Evolutionary conservation across 352 stramenopile species (phyloP).

Genomic region (Synura sp.): DNA sequence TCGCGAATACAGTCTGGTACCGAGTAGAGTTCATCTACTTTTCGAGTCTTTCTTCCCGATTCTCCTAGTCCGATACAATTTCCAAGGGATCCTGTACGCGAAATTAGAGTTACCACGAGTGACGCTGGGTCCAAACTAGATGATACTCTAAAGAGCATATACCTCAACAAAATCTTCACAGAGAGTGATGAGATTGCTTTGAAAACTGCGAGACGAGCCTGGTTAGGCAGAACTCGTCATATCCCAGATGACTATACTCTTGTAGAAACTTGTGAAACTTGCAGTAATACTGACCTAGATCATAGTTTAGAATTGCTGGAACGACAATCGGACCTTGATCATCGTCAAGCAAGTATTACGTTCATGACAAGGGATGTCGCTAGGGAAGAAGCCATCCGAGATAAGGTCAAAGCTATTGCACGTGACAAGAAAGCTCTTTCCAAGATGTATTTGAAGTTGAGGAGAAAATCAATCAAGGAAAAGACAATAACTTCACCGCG

Average conservation of each 20-base stretch:
- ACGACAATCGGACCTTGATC: slow-evolving; percentile 36
- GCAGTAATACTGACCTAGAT: slow-evolving; percentile 40
- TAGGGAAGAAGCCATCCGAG: slow-evolving; percentile 35
- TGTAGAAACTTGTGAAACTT: slow-evolving; percentile 24
- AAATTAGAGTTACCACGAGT: slow-evolving; percentile 40
- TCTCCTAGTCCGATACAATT: slow-evolving; percentile 39
- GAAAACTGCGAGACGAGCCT: slow-evolving; percentile 36
- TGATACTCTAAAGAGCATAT: slow-evolving; percentile 39
- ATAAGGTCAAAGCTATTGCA: slow-evolving; percentile 31
- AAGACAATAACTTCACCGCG: slow-evolving; percentile 36
- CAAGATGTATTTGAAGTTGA: slow-evolving; percentile 39
- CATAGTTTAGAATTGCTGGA: slow-evolving; percentile 32
- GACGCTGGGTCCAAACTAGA: slow-evolving; percentile 32
- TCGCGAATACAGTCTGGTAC: slow-evolving; percentile 27
- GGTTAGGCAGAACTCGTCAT: slow-evolving; percentile 37
- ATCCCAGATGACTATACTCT: slow-evolving; percentile 33
- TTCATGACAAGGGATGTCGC: slow-evolving; percentile 38
- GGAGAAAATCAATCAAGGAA: slow-evolving; percentile 35
- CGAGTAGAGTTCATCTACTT: slow-evolving; percentile 29
- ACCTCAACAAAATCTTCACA: slow-evolving; percentile 36
- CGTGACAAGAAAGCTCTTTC: slow-evolving; percentile 36
- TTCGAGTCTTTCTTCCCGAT: slow-evolving; percentile 39
- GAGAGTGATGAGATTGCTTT: slow-evolving; percentile 32
- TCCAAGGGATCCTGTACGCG: slow-evolving; percentile 33
- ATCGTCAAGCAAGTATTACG: slow-evolving; percentile 29